A percentile compares a stretch with the other conserved stretches of the same genome.
These are phyloP conservation scores for Cyphellophora europaea DNA, from an alignment of 2,329 filamentous ascomycete species.

Conservation along the genomic window DNA sequence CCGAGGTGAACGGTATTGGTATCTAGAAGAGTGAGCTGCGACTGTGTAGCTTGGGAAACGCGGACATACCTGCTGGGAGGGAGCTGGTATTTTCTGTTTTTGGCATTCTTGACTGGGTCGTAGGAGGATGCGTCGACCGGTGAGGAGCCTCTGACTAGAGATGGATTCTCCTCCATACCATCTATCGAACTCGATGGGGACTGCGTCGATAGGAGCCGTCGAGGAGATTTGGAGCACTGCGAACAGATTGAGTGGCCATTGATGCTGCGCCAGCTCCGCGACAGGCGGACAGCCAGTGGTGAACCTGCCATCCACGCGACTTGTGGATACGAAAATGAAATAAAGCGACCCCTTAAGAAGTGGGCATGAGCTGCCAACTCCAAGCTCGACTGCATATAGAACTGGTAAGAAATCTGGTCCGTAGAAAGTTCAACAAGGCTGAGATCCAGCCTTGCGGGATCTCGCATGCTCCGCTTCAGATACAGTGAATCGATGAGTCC, in stretches of 20 bases:
- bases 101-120: slow-evolving; percentile 39
- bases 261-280: slow-evolving; percentile 7
- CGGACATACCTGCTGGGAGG: slow-evolving; percentile 29
- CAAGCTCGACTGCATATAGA: too few species aligned
- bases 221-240: slow-evolving; percentile 22
- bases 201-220: slow-evolving; percentile 39
- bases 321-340: too few species aligned
- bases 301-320: slow-evolving; percentile 9
- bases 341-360: too few species aligned
- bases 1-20: slow-evolving; percentile 88
- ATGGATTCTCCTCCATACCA: slow-evolving; percentile 9
- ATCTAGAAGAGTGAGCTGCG: slow-evolving; percentile 45
- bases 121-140: slow-evolving; percentile 21
- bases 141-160: slow-evolving; percentile 1
- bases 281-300: slow-evolving; percentile 5
- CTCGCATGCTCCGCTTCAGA: too few species aligned
- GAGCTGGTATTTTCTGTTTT: slow-evolving; percentile 26
- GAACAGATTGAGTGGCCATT: slow-evolving; percentile 10
- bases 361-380: too few species aligned
- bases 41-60: too few species aligned
- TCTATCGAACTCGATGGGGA: slow-evolving; percentile 11
- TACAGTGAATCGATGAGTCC: too few species aligned
- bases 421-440: too few species aligned
- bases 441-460: too few species aligned
- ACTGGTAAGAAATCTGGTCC: too few species aligned